Percentiles rank a stretch among this genome's conserved stretches.
Evolutionary conservation across 2,329 filamentous ascomycete species (phyloP).

Genomic region (Colletotrichum sublineola): DNA sequence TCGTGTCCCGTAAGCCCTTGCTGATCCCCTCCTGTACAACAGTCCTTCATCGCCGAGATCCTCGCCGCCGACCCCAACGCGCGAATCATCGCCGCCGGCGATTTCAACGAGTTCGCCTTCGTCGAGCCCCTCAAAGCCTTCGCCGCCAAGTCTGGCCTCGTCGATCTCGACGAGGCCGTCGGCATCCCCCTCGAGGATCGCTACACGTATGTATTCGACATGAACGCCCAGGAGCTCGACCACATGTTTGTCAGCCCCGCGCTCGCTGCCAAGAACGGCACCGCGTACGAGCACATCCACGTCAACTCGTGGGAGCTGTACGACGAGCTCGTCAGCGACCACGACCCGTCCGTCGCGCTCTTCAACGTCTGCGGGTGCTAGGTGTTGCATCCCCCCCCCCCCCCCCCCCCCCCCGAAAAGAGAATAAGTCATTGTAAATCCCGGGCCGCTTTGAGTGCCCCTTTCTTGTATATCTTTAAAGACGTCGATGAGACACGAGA

Average conservation of each 20-base stretch:
- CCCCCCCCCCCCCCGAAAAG: too few species aligned
- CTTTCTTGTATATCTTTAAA: neutral
- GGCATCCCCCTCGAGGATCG: slow-evolving; percentile 67
- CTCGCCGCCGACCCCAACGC: slow-evolving; percentile 68
- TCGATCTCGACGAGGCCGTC: slow-evolving; percentile 73
- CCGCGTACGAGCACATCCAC: slow-evolving; percentile 75
- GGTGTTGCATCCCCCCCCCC: too few species aligned
- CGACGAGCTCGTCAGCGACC: slow-evolving; percentile 72
- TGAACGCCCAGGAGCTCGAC: slow-evolving; percentile 78
- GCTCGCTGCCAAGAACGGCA: slow-evolving; percentile 54
- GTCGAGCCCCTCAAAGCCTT: slow-evolving; percentile 71
- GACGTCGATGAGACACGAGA: neutral
- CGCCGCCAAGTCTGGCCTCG: slow-evolving; percentile 63
- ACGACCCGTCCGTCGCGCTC: slow-evolving; percentile 76
- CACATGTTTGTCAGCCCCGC: slow-evolving; percentile 75
- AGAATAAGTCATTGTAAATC: neutral
- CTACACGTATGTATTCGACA: slow-evolving; percentile 79
- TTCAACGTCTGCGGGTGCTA: slow-evolving; percentile 69
- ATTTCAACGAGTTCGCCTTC: slow-evolving; percentile 80
- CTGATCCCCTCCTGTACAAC: slow-evolving; percentile 35
- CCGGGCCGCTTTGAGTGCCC: neutral
- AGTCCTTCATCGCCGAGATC: slow-evolving; percentile 70
- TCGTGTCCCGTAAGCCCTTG: neutral
- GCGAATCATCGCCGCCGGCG: slow-evolving; percentile 71
- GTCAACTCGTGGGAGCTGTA: slow-evolving; percentile 76